Conservation (phyloP, 23 red algal genomes). For the Pyropia yezoensis region DNA sequence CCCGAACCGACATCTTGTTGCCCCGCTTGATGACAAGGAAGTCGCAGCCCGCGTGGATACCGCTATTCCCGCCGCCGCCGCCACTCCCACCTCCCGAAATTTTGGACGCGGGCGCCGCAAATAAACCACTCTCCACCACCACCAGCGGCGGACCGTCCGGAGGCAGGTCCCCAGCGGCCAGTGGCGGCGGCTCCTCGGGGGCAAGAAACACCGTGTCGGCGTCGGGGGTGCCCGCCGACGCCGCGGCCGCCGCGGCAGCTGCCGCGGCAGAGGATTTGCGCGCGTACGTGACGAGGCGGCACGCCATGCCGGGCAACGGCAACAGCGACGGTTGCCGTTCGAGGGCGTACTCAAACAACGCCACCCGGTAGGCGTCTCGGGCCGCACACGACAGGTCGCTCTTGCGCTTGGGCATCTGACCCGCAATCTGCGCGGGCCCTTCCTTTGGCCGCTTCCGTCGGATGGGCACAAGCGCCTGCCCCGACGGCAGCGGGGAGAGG, state of each 20-base stretch:
- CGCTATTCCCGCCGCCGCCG: background rate
- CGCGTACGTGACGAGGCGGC: slow-evolving; percentile 59
- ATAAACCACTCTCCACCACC: slow-evolving; percentile 66
- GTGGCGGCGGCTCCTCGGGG: slow-evolving; percentile 84
- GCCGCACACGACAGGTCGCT: slow-evolving; percentile 49
- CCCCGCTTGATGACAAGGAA: slow-evolving; percentile 54
- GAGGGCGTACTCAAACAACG: slow-evolving; percentile 82
- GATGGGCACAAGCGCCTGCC: slow-evolving; percentile 24
- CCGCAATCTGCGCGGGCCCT: slow-evolving; percentile 63
- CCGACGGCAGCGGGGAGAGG: background rate
- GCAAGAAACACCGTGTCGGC: slow-evolving; percentile 75
- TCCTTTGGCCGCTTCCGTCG: slow-evolving; percentile 61
- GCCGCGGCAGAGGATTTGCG: slow-evolving; percentile 55
- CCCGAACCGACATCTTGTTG: slow-evolving; percentile 66
- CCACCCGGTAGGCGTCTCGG: slow-evolving; percentile 61
- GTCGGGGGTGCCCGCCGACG: slow-evolving; percentile 46
- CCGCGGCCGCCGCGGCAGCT: slow-evolving; percentile 33
- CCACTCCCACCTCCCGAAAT: background rate
- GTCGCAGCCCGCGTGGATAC: slow-evolving; percentile 24
- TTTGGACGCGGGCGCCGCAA: slow-evolving; percentile 47
- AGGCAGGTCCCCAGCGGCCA: slow-evolving; percentile 64
- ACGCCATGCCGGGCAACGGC: slow-evolving; percentile 90
- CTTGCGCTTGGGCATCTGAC: slow-evolving; percentile 67
- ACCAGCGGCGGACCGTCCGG: slow-evolving; percentile 52
- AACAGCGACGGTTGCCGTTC: slow-evolving; percentile 63